Base-by-base conservation (phyloP, 2,329 filamentous ascomycete genomes). In the Tolypocladium sp. region DNA sequence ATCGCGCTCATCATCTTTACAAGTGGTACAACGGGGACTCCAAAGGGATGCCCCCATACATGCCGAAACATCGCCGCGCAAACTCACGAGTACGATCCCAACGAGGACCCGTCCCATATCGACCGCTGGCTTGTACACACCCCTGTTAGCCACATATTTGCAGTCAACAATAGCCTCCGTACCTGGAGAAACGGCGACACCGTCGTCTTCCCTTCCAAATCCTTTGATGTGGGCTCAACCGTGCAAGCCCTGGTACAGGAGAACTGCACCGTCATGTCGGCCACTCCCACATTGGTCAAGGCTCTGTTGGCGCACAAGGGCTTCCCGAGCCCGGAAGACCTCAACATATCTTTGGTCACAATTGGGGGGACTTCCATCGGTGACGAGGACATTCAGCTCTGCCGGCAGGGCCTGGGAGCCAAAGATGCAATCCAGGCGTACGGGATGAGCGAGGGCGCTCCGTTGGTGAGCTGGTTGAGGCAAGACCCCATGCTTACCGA, bases 1-100 rank as follows among this genome's bases (percentile, higher is more conserved):
- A 69, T 65, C 8, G 72, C 72, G 6, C 68, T 79, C 49, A 73
- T 80, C 55, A 68, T 79, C 38, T 80, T 80, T 65, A 80, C 77
- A 25, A 79, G 77, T 62, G 78, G 78, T 25, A 81, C 77, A n/a
- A 79, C 77, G 0, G 76, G 75, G 7, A 65, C 72, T 0, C 76
- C 78, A 6, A 81, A 81, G 63, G 77, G 73, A 55, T 79, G 77
- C 59, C 69, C 70, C 17, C 72, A 78, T 60, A 76, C 74, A 7
- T 70, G 72, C 62, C 62, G 67, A 37, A 78, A 76, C 59, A 58
- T 76, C n/a, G 67, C 74, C 9, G 73, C 74, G 1, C 70, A 73
- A 59, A 70, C 68, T 17, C 67, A 70, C 60, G 68, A 72, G 56
- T 73, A 74, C 58, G 73, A 75, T 46, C 67, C 72, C 42, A 70